Base-by-base conservation (phyloP, 73 alveolate genomes). In the Paraurostyla sp. region DNA sequence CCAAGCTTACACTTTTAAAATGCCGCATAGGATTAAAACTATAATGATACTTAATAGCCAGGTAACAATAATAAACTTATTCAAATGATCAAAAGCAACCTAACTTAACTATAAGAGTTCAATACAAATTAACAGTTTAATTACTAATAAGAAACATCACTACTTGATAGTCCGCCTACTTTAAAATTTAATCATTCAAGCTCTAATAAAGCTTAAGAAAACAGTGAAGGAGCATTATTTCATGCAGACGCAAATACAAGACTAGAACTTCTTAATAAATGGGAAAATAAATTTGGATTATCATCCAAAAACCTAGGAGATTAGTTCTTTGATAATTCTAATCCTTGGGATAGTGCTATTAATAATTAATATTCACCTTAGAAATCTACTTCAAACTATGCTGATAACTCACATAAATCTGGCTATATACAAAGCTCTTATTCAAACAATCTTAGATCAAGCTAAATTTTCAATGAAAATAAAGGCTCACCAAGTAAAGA, bases 171-270 rank as follows among this genome's bases (percentile, higher is more conserved):
- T 38, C 56, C 56, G n/a, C n/a, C n/a, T n/a, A n/a, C n/a, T n/a
- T n/a, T 36, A 32, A 36, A 16, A 7, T 18, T 65, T 22, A 33
- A 18, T 38, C 9, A 4, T 58, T 13, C 3, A 65, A 6, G 58
- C 82, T 15, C 6, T 13, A 38, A 36, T 56, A 18, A 13, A 33
- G 7, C 32, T 16, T 38, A 9, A 11, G 41, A 40, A 22, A 3
- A 33, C 32, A 1, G 20, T 38, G 33, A 40, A 38, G 32, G 60
- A 0, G 82, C 35, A 38, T 22, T 65, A 6, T 65, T 65, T 65
- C 82, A 65, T 40, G 82, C 82, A 22, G 82, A 65, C 41, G 82
- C 82, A 13, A 65, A 18, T 13, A 65, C 82, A 16, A 65, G 82
- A 38, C 32, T 65, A 13, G 42, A 65, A 22, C 38, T 65, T 11